phyloP scores from a whole-genome alignment of 768 basidiomycete species.

The Leccinum uliginosum region DNA sequence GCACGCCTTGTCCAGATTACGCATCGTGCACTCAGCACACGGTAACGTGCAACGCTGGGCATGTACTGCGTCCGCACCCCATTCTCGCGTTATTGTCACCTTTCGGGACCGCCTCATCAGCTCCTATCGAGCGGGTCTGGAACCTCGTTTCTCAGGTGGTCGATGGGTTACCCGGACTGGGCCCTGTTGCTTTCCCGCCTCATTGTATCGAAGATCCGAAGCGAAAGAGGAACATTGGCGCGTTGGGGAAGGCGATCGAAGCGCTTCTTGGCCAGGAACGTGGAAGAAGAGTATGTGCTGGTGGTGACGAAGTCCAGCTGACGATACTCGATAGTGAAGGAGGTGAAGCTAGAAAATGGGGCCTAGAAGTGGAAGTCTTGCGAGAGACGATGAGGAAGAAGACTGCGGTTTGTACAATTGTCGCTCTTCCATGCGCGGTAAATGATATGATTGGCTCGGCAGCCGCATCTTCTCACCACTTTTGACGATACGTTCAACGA shows the following conservation, averaged over 20 bases:
- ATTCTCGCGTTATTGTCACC: conserved; percentile 44
- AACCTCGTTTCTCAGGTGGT: conserved; percentile 42
- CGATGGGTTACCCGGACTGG: conserved; percentile 72
- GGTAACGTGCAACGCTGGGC: conserved; percentile 66
- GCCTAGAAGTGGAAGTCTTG: conserved; percentile 56
- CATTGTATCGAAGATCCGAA: conserved; percentile 74
- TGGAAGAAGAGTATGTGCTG: conserved; percentile 61
- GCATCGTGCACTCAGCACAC: conserved; percentile 54
- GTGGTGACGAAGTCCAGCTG: conserved; percentile 33
- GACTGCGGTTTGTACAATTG: conserved; percentile 43
- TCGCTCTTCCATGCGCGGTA: conserved; percentile 6
- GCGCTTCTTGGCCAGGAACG: conserved; percentile 56
- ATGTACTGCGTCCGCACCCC: conserved; percentile 59
- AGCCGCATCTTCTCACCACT: conserved; percentile 52
- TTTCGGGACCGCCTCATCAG: conserved; percentile 35
- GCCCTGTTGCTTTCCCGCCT: conserved; percentile 74
- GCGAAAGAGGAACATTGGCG: conserved; percentile 69
- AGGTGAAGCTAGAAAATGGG: conserved; percentile 76
- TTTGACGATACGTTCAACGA: conserved; percentile 76
- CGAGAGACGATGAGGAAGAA: conserved; percentile 54
- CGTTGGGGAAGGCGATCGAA: conserved; percentile 70
- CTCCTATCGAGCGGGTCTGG: conserved; percentile 41
- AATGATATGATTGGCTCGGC: conserved; percentile 19
- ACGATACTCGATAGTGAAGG: conserved; percentile 43
- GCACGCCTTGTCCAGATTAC: conserved; percentile 71